Base-by-base conservation (phyloP, 208 protist species). In the Leishmania aethiopica region DNA sequence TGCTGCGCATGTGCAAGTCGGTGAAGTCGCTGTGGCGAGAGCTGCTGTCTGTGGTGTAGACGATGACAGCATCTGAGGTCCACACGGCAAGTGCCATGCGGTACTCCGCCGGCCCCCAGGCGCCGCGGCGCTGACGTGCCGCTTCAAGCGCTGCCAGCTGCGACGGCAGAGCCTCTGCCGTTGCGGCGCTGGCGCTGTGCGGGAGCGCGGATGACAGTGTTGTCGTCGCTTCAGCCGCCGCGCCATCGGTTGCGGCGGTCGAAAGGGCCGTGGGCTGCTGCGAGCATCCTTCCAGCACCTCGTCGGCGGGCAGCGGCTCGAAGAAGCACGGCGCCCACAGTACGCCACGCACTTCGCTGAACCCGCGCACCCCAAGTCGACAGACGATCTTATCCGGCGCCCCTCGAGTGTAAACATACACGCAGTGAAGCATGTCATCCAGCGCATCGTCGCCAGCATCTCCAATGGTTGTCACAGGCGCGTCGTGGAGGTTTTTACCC, bases 1-100 rank as follows among this genome's bases (percentile, higher is more conserved):
- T 97, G 82, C 91, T 95, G 86, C 89, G 92, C 89, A 96, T 93
- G 84, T 97, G 95, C 53, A 97, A 82, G 77, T 97, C 95, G 17
- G 93, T 96, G 82, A 93, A 96, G 86, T 96, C 95, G 82, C 93
- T 96, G 85, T 96, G 92, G 17, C 93, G 92, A n/a, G 87, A 85
- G 45, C 84, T 84, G 80, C 87, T 91, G 84, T 95, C 92, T 7
- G 91, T 97, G 17, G 95, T 96, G 92, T 96, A 97, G 15, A 97
- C 91, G 25, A 96, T 85, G 6, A 97, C 95, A 25, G 91, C 84
- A 75, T 97, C 95, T 5, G 91, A 86, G 22, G 95, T 97, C 93
- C 95, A 97, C 76, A 91, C 91, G 0, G 95, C 95, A 15, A 97
- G 81, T 5, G 86, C 91, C 93, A 96, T 96, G 83, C 92, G 91